phyloP scores from a whole-genome alignment of 177 flowering plant genomes.

The Vitis hybrid region DNA sequence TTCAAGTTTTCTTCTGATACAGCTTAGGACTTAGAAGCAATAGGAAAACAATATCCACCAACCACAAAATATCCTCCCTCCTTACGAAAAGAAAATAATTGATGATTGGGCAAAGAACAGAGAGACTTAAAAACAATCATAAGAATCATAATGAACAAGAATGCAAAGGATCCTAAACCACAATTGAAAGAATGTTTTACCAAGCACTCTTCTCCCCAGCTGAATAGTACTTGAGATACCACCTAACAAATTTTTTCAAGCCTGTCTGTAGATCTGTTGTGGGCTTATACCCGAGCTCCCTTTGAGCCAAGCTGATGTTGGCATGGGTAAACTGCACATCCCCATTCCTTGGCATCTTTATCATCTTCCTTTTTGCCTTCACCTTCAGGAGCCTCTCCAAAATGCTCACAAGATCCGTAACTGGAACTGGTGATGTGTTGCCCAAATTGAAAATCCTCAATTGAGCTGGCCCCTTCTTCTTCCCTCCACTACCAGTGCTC shows the following conservation, averaged over 20 bases:
- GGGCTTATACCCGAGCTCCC: constrained; percentile 64
- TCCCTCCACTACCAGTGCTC: constrained; percentile 75
- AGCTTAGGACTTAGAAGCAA: background rate
- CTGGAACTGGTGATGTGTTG: constrained; percentile 67
- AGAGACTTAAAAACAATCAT: constrained; percentile 23
- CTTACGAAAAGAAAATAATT: constrained; percentile 11
- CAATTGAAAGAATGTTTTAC: constrained; percentile 19
- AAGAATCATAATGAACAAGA: constrained; percentile 43
- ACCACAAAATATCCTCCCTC: constrained; percentile 27
- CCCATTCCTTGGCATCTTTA: constrained; percentile 62
- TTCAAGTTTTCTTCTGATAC: constrained; percentile 20
- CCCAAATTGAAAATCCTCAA: constrained; percentile 66
- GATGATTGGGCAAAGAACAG: constrained; percentile 11
- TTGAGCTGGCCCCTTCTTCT: constrained; percentile 59
- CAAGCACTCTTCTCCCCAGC: constrained; percentile 47
- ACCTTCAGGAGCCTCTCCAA: constrained; percentile 62
- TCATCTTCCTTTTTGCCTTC: constrained; percentile 50
- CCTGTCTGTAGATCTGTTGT: constrained; percentile 67
- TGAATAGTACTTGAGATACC: constrained; percentile 54
- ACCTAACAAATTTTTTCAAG: constrained; percentile 63
- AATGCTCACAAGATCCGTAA: constrained; percentile 51
- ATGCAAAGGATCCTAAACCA: constrained; percentile 23
- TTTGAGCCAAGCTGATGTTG: constrained; percentile 59
- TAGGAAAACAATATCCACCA: constrained; percentile 21
- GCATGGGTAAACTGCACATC: constrained; percentile 73